Conservation (phyloP, 768 basidiomycete genomes). For the Kwoniella europaea region DNA sequence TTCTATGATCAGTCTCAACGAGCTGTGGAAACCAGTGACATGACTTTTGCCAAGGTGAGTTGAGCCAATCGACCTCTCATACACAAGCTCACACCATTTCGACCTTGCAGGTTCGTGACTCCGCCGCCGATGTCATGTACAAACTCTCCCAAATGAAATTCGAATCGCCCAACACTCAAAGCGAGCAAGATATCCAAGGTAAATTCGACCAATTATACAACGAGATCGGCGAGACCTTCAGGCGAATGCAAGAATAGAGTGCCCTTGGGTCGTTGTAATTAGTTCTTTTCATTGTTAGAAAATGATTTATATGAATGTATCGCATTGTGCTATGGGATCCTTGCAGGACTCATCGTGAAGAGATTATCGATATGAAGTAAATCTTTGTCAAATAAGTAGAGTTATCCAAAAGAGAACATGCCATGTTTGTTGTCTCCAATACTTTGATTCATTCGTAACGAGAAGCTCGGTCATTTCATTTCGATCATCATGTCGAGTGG, state of each 20-base stretch:
- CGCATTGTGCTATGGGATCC: slow-evolving; percentile 1
- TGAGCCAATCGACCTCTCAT: background rate
- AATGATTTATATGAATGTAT: slow-evolving; percentile 14
- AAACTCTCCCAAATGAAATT: slow-evolving; percentile 99
- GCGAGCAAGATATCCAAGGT: slow-evolving; percentile 78
- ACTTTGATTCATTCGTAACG: too few species aligned
- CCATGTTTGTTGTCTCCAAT: too few species aligned
- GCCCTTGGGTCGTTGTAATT: slow-evolving; percentile 10
- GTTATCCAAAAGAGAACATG: too few species aligned
- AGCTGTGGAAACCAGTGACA: slow-evolving; percentile 78
- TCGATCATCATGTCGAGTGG: too few species aligned
- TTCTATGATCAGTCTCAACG: slow-evolving; percentile 90
- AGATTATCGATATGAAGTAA: background rate
- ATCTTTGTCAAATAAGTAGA: too few species aligned
- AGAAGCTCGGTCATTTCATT: too few species aligned
- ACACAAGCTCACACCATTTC: background rate
- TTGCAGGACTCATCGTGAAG: background rate
- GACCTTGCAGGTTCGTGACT: slow-evolving; percentile 74
- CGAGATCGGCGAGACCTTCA: slow-evolving; percentile 90
- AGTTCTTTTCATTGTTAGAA: slow-evolving; percentile 3
- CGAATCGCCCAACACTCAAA: slow-evolving; percentile 88
- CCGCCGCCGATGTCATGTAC: slow-evolving; percentile 85
- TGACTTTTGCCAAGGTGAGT: slow-evolving; percentile 58
- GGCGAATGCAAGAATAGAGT: slow-evolving; percentile 55
- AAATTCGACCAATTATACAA: slow-evolving; percentile 78